Percentiles rank a stretch among this genome's conserved stretches.
These are phyloP conservation scores for Fusarium piperis DNA, from an alignment of 2,329 filamentous ascomycete genomes.

Conservation along the genomic window DNA sequence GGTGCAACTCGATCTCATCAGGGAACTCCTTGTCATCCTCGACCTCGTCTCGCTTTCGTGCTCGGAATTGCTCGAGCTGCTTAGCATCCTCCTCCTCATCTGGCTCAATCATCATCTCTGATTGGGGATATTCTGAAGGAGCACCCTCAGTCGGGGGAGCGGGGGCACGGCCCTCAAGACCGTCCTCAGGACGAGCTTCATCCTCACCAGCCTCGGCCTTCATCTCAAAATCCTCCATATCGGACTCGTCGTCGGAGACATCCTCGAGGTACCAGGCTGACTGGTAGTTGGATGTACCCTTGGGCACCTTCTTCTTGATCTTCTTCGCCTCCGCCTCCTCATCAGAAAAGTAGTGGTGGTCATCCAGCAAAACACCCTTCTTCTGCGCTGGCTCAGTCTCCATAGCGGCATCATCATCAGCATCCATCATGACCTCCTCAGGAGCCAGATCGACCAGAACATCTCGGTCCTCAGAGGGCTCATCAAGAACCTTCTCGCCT, in stretches of 20 bases:
- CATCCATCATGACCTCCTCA: conserved; percentile 81
- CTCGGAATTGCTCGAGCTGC: conserved; percentile 83
- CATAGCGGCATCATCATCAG: conserved; percentile 60
- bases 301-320: conserved; percentile 79
- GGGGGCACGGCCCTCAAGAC: conserved; percentile 74
- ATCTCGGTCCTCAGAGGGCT: conserved; percentile 82
- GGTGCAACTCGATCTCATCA: conserved; percentile 94
- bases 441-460: conserved; percentile 85
- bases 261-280: conserved; percentile 90
- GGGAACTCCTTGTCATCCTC: conserved; percentile 95
- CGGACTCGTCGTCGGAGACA: conserved; percentile 85
- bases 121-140: conserved; percentile 91
- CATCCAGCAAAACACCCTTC: conserved; percentile 92
- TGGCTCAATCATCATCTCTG: conserved; percentile 87
- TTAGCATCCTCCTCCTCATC: conserved; percentile 83
- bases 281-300: conserved; percentile 93
- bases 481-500: conserved; percentile 69
- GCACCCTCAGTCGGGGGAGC: conserved; percentile 79
- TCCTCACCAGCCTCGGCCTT: conserved; percentile 65
- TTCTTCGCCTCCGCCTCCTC: conserved; percentile 61
- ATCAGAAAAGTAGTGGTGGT: conserved; percentile 98
- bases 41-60: conserved; percentile 80
- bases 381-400: conserved; percentile 57
- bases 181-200: conserved; percentile 80
- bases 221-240: conserved; percentile 75